These are phyloP conservation scores for Penicillium arizonense DNA, from an alignment of 495 filamentous ascomycete species.

Conservation along the genomic window DNA sequence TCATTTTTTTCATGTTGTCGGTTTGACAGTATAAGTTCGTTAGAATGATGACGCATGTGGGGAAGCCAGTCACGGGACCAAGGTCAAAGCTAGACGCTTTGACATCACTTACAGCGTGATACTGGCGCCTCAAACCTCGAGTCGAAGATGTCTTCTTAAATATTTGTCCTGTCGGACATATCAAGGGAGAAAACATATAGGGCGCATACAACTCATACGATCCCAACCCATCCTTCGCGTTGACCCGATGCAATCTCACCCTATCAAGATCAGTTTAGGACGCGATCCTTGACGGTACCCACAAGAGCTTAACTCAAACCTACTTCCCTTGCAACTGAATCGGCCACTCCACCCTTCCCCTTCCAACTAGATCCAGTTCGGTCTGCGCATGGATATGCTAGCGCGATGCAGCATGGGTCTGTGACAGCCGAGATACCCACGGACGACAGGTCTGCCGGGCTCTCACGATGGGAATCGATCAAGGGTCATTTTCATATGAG, in stretches of 20 bases:
- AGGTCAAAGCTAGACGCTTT: background rate
- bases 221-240: background rate
- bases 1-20: background rate
- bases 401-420: constrained; percentile 23
- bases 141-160: too few species aligned
- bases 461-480: constrained; percentile 20
- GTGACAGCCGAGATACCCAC: constrained; percentile 1
- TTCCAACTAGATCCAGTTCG: background rate
- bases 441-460: background rate
- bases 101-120: background rate
- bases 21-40: background rate
- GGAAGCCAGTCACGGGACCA: constrained; percentile 2
- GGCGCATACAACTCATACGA: too few species aligned
- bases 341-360: background rate
- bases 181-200: too few species aligned
- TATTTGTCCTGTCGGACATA: too few species aligned
- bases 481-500: constrained; percentile 34
- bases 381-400: constrained; percentile 1
- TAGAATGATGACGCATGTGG: background rate
- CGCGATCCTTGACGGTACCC: background rate
- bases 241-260: background rate
- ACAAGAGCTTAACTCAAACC: background rate
- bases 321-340: background rate
- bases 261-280: background rate
- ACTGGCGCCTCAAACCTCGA: too few species aligned